Evolutionary conservation across 2,329 filamentous ascomycete genomes (phyloP).

Genomic region (Phyllosticta capitalensis): DNA sequence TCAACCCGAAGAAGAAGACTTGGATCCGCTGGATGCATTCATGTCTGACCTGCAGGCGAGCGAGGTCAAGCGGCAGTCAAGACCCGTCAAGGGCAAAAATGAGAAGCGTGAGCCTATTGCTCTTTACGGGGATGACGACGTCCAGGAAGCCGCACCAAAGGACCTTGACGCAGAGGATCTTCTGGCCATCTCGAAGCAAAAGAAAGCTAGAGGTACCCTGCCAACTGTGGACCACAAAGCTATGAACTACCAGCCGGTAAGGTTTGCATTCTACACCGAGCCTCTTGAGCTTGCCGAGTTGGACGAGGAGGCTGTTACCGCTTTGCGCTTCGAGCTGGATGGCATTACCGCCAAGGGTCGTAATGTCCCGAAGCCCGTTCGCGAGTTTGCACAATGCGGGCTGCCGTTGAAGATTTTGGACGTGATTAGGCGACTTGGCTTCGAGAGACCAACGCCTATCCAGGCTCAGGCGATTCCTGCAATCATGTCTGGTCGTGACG

Average conservation of each 20-base stretch:
- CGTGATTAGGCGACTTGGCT: slow-evolving; percentile 71
- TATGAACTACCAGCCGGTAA: slow-evolving; percentile 71
- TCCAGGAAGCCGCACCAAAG: slow-evolving; percentile 54
- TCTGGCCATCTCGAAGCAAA: slow-evolving; percentile 51
- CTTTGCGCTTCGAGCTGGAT: slow-evolving; percentile 77
- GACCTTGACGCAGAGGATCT: slow-evolving; percentile 41
- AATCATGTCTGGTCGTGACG: slow-evolving; percentile 91
- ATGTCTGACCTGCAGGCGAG: slow-evolving; percentile 63
- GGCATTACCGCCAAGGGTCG: slow-evolving; percentile 76
- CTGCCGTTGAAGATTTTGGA: slow-evolving; percentile 79
- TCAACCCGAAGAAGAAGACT: slow-evolving; percentile 53
- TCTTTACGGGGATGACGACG: slow-evolving; percentile 80
- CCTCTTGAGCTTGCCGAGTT: slow-evolving; percentile 74
- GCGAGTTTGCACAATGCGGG: slow-evolving; percentile 94
- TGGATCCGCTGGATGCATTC: slow-evolving; percentile 93
- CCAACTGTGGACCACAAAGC: slow-evolving; percentile 79
- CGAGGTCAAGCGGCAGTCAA: slow-evolving; percentile 29
- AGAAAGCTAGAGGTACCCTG: slow-evolving; percentile 92
- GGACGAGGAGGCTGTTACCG: slow-evolving; percentile 73
- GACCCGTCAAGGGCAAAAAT: slow-evolving; percentile 26
- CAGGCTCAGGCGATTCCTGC: slow-evolving; percentile 91
- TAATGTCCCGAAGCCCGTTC: slow-evolving; percentile 83
- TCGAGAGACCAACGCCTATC: slow-evolving; percentile 83
- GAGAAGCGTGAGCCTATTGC: slow-evolving; percentile 62
- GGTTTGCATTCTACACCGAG: slow-evolving; percentile 93